Base-by-base conservation (phyloP, 768 basidiomycete species). In the Suillus subluteus region DNA sequence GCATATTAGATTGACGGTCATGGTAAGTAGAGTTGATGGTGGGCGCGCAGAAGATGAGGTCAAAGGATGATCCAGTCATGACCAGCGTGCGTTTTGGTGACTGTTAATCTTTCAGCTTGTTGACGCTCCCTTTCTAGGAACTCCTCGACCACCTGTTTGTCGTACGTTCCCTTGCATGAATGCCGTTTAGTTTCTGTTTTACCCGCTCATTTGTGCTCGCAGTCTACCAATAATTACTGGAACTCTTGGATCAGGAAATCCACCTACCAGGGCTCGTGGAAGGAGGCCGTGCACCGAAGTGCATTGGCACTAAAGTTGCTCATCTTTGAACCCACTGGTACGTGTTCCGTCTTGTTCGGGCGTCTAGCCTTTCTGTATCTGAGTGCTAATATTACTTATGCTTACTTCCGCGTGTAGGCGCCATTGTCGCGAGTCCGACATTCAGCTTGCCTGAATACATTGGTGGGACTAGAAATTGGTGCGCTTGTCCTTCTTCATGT, bases 391-490 rank as follows among this genome's bases (percentile, higher is more conserved):
- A 50, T 63, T 6, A 15, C 38, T 40, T 41, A 26, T 59, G n/a
- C 38, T 59, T 37, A 54, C n/a, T 21, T 62, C 37, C 9, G 15
- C 64, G 69, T 35, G 65, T 74, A 83, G 94, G 96, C 30, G 96
- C 96, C 2, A 91, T 98, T 58, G 91, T 98, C 9, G 97, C 97
- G 0, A 95, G 94, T 68, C 95, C 97, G 0, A 98, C 96, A 0
- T 98, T 99, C 79, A 94, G 93, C 68, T 80, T 98, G 13, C 96
- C 96, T 0, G 96, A 98, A 74, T 91, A 88, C 68, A 92, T 98
- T 40, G 96, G 96, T 0, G 96, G 96, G 1, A 88, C 88, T 0
- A 82, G 96, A 64, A 97, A 97, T 73, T 97, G 95, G 93, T 91
- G 65, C 11, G 83, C 73, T n/a, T 9, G 63, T 64, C 63, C 48